These are phyloP conservation scores for Russula sp. DNA, from an alignment of 768 basidiomycete species.

Conservation along the genomic window DNA sequence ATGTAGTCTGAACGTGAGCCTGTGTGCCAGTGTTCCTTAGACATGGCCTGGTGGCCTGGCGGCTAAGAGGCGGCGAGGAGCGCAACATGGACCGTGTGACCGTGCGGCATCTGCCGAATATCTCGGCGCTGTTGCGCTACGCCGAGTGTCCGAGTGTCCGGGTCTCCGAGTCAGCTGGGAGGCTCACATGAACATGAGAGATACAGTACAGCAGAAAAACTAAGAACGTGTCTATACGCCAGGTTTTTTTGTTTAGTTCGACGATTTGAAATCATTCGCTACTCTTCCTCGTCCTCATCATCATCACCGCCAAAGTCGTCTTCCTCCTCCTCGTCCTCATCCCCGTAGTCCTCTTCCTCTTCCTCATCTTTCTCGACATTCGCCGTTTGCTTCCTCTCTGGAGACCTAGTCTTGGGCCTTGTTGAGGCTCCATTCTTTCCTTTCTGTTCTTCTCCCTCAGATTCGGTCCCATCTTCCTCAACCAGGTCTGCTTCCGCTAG, in stretches of 20 bases:
- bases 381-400: slow-evolving; percentile 31
- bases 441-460: slow-evolving; percentile 39
- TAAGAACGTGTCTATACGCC: not conserved
- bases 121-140: not conserved
- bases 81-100: not conserved
- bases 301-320: slow-evolving; percentile 21
- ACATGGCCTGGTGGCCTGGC: slow-evolving; percentile 3
- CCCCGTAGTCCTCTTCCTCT: slow-evolving; percentile 36
- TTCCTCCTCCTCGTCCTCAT: slow-evolving; percentile 31
- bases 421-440: slow-evolving; percentile 23
- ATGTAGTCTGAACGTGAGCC: slow-evolving; percentile 18
- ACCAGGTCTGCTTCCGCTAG: slow-evolving; percentile 23
- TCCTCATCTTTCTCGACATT: slow-evolving; percentile 21
- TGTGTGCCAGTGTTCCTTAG: slow-evolving; percentile 2
- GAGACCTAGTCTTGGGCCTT: slow-evolving; percentile 3
- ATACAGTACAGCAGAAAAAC: not conserved
- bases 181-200: not conserved
- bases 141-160: no score
- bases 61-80: not conserved
- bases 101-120: not conserved
- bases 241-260: not conserved
- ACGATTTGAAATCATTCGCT: not conserved
- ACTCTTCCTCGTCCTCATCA: slow-evolving; percentile 29
- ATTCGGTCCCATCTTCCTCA: slow-evolving; percentile 42
- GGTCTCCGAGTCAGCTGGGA: not conserved